These are phyloP conservation scores for Globisporangium splendens DNA, from an alignment of 352 stramenopile genomes.

Conservation along the genomic window DNA sequence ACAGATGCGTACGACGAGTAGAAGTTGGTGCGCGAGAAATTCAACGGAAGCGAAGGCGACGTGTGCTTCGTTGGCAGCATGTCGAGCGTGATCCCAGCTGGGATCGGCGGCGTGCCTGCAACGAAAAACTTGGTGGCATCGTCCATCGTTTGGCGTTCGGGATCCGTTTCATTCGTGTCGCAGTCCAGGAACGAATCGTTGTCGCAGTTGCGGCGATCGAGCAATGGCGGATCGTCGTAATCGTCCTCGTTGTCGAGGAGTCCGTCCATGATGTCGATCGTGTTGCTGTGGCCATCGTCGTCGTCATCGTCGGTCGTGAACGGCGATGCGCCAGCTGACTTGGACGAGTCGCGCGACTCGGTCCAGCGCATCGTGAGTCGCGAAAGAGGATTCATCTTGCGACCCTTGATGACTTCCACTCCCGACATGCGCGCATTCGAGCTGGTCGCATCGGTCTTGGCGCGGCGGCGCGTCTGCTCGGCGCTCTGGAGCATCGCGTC, in stretches of 20 bases:
- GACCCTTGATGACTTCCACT: constrained; percentile 19
- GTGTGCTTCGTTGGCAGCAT: constrained; percentile 39
- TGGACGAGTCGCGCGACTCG: constrained; percentile 11
- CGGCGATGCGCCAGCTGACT: constrained; percentile 4
- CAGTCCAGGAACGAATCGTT: constrained; percentile 49
- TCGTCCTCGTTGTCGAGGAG: constrained; percentile 19
- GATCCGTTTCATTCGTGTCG: constrained; percentile 45
- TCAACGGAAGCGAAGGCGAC: constrained; percentile 34
- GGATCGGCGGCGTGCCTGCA: constrained; percentile 45
- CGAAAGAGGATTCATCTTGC: constrained; percentile 42
- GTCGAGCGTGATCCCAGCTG: constrained; percentile 38
- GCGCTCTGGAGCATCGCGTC: constrained; percentile 35
- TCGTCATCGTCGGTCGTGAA: constrained; percentile 4
- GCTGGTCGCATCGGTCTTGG: constrained; percentile 35
- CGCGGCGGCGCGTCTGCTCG: constrained; percentile 34
- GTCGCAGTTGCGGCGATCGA: constrained; percentile 18
- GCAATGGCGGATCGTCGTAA: constrained; percentile 19
- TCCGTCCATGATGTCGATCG: constrained; percentile 11
- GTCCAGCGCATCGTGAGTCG: constrained; percentile 42
- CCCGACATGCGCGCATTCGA: constrained; percentile 14
- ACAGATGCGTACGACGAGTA: constrained; percentile 3
- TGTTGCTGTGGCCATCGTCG: constrained; percentile 1
- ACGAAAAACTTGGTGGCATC: constrained; percentile 25
- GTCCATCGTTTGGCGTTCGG: constrained; percentile 39
- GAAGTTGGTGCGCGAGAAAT: constrained; percentile 4